Evolutionary conservation across 495 filamentous ascomycete species (phyloP).

Genomic region (Aspergillus ostianus): DNA sequence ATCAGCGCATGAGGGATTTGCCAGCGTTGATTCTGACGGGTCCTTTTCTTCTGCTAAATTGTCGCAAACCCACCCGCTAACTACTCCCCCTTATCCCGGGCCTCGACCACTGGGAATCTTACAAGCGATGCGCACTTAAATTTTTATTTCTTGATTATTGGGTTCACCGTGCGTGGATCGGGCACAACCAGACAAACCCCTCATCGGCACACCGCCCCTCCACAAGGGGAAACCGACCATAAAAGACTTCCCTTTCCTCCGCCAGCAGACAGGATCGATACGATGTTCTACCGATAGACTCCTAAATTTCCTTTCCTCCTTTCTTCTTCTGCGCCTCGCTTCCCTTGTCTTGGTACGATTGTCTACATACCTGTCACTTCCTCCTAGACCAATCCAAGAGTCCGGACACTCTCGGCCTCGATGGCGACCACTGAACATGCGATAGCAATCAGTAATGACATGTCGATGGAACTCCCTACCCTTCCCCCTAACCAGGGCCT

Average conservation of each 20-base stretch:
- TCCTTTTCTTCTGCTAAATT: conserved; percentile 11
- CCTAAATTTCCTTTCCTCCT: conserved; percentile 1
- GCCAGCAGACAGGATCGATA: conserved; percentile 8
- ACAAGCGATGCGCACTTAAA: conserved; percentile 17
- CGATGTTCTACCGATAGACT: conserved; percentile 23
- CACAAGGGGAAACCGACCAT: conserved; percentile 7
- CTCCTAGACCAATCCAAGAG: neutral
- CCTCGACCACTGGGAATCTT: conserved; percentile 16
- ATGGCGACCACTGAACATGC: conserved; percentile 48
- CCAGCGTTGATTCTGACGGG: conserved; percentile 16
- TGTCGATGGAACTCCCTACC: conserved; percentile 40
- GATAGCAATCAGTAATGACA: conserved; percentile 37
- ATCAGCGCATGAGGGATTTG: conserved; percentile 14
- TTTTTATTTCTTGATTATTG: conserved; percentile 6
- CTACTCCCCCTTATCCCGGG: conserved; percentile 12
- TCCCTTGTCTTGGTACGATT: conserved; percentile 7
- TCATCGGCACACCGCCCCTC: conserved; percentile 37
- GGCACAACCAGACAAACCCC: conserved; percentile 24
- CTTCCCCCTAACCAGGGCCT: conserved; percentile 53
- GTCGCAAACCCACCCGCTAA: conserved; percentile 17
- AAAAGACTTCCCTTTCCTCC: conserved; percentile 9
- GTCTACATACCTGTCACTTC: conserved; percentile 14
- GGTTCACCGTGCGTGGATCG: conserved; percentile 24
- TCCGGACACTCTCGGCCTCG: neutral
- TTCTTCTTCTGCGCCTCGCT: conserved; percentile 20